Percentiles rank a stretch among this genome's conserved stretches.
Conservation (phyloP, 345 rosid genomes). For the Anacardium occidentale region DNA sequence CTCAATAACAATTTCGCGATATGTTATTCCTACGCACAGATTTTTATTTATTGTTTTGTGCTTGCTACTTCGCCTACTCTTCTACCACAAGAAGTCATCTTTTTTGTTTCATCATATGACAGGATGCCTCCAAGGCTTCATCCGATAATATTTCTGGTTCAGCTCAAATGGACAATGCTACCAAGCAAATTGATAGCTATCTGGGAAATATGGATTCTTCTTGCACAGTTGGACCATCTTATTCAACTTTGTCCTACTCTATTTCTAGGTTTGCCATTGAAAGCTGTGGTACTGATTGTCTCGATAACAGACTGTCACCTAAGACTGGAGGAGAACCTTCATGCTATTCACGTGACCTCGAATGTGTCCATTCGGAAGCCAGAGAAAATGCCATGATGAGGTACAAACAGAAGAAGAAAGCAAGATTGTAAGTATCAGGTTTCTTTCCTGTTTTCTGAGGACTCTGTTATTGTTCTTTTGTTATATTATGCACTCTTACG, state of each 20-base stretch:
- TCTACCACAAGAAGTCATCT: background rate
- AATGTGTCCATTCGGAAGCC: slow-evolving; percentile 33
- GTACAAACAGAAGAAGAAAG: slow-evolving; percentile 65
- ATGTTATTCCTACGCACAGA: background rate
- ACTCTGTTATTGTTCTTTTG: background rate
- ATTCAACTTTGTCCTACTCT: slow-evolving; percentile 43
- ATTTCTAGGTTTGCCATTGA: slow-evolving; percentile 39
- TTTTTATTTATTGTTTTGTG: background rate
- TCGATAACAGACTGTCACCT: slow-evolving; percentile 39
- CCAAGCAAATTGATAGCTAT: slow-evolving; percentile 22
- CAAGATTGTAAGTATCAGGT: slow-evolving; percentile 47
- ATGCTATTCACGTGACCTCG: slow-evolving; percentile 32
- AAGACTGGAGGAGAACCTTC: slow-evolving; percentile 30
- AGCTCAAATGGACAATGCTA: slow-evolving; percentile 22
- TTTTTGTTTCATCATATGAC: slow-evolving; percentile 2
- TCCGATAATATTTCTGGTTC: slow-evolving; percentile 14
- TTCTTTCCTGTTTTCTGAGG: slow-evolving; percentile 10
- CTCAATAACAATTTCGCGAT: background rate
- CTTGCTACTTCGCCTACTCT: background rate
- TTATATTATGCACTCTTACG: slow-evolving; percentile 8
- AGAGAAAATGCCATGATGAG: slow-evolving; percentile 51
- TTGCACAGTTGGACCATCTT: slow-evolving; percentile 29
- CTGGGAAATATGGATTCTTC: slow-evolving; percentile 22
- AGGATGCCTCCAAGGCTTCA: slow-evolving; percentile 32
- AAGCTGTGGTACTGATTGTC: slow-evolving; percentile 32